A percentile compares a stretch with the other conserved stretches of the same genome.
These are phyloP conservation scores for Talaromyces borbonicus DNA, from an alignment of 495 filamentous ascomycete genomes.

Conservation along the genomic window DNA sequence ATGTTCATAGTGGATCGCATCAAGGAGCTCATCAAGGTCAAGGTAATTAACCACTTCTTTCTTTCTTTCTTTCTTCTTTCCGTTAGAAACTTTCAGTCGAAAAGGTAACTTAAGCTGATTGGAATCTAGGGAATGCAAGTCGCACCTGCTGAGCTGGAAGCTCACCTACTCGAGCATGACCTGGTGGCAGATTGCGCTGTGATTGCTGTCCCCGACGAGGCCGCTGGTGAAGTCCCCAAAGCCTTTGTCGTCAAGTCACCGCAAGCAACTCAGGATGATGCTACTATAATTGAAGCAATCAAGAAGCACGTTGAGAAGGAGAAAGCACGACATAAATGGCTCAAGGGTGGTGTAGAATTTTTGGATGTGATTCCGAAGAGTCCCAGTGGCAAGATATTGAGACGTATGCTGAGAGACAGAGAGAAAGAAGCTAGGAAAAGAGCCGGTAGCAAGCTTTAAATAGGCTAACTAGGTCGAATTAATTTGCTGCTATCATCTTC, in stretches of 20 bases:
- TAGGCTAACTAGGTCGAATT: too few species aligned
- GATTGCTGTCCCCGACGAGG: slow-evolving; percentile 66
- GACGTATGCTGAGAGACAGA: slow-evolving; percentile 68
- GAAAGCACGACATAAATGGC: slow-evolving; percentile 83
- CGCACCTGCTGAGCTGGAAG: slow-evolving; percentile 83
- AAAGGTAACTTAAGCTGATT: background rate
- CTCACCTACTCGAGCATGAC: slow-evolving; percentile 74
- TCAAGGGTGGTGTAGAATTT: slow-evolving; percentile 78
- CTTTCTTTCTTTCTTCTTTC: too few species aligned
- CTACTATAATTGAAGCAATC: slow-evolving; percentile 51
- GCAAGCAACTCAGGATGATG: slow-evolving; percentile 49
- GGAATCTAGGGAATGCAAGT: slow-evolving; percentile 73
- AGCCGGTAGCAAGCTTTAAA: slow-evolving; percentile 48
- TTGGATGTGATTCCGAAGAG: slow-evolving; percentile 73
- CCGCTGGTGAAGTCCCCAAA: slow-evolving; percentile 75
- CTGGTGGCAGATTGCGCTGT: slow-evolving; percentile 77
- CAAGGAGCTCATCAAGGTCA: slow-evolving; percentile 92
- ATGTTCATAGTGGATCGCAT: slow-evolving; percentile 78
- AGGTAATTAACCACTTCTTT: too few species aligned
- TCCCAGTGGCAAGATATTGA: slow-evolving; percentile 85
- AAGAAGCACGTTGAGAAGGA: slow-evolving; percentile 68
- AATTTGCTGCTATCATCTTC: too few species aligned
- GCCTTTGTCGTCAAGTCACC: slow-evolving; percentile 73
- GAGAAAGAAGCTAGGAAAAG: slow-evolving; percentile 60
- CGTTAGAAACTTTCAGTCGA: too few species aligned